Conservation (phyloP, 192 early-diverging fungal genomes). For the Podila verticillata region DNA sequence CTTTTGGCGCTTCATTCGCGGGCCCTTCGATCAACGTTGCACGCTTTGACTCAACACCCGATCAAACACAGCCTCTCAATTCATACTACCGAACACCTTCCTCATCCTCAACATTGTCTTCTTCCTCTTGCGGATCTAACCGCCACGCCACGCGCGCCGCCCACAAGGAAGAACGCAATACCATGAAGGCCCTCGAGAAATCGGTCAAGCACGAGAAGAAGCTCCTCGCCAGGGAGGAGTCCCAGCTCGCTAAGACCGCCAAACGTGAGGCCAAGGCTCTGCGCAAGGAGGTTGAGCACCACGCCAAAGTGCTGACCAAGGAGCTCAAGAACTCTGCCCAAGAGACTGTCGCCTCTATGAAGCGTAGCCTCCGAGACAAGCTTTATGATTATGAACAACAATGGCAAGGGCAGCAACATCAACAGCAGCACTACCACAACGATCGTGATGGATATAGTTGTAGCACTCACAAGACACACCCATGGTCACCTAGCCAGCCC, state of each 20-base stretch:
- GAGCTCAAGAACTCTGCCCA: background rate
- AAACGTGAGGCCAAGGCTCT: background rate
- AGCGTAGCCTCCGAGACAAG: background rate
- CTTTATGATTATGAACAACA: background rate
- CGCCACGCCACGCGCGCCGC: too few relatives aligned
- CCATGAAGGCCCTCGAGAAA: background rate
- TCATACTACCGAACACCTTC: too few relatives aligned
- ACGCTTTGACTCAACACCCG: too few relatives aligned
- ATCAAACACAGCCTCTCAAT: too few relatives aligned
- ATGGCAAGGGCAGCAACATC: background rate
- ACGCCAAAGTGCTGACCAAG: background rate
- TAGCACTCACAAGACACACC: background rate
- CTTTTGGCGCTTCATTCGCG: too few relatives aligned
- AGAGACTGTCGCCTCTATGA: background rate
- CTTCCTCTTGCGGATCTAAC: too few relatives aligned
- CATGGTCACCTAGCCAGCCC: background rate
- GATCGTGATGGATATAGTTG: background rate
- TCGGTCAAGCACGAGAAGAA: background rate
- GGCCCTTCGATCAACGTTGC: too few relatives aligned
- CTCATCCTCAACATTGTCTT: too few relatives aligned
- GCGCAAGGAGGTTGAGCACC: background rate
- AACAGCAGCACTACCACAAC: background rate
- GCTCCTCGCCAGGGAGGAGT: background rate
- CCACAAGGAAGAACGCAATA: too few relatives aligned
- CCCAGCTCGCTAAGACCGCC: background rate